Conservation (phyloP, 257 asterid genomes). For the Capsicum chinense region DNA sequence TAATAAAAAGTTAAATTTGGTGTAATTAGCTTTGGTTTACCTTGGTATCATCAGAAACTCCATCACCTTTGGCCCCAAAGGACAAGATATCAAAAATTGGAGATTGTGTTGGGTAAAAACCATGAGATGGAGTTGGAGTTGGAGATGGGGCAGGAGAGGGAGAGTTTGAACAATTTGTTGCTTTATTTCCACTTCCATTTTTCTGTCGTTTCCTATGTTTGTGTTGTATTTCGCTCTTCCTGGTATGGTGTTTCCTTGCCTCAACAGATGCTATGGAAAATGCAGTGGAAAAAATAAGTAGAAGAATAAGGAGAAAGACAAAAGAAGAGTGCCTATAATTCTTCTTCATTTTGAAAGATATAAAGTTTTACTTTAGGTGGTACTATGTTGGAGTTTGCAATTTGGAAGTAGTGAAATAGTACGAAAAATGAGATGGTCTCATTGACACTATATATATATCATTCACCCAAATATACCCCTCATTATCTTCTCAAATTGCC, state of each 20-base stretch:
- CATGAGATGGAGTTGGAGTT: neutral
- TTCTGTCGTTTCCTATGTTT: slow-evolving; percentile 43
- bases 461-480: slow-evolving; percentile 35
- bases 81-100: slow-evolving; percentile 51
- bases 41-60: slow-evolving; percentile 73
- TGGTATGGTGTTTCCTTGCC: slow-evolving; percentile 51
- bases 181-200: slow-evolving; percentile 17
- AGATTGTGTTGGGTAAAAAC: slow-evolving; percentile 31
- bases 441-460: slow-evolving; percentile 56
- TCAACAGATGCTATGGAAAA: slow-evolving; percentile 40
- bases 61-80: slow-evolving; percentile 78
- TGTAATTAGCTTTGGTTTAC: slow-evolving; percentile 32
- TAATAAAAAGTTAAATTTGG: neutral
- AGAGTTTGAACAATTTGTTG: slow-evolving; percentile 19
- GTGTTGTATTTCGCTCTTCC: slow-evolving; percentile 43
- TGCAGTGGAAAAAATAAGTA: slow-evolving; percentile 38
- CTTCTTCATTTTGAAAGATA: slow-evolving; percentile 42
- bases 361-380: slow-evolving; percentile 26
- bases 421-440: slow-evolving; percentile 35
- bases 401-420: slow-evolving; percentile 23
- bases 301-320: slow-evolving; percentile 37
- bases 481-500: slow-evolving; percentile 32
- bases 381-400: slow-evolving; percentile 30
- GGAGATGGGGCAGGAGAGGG: slow-evolving; percentile 26
- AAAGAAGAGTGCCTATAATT: slow-evolving; percentile 37